Conservation (phyloP, 805 yeast species). For the Ogataea degrootiae region DNA sequence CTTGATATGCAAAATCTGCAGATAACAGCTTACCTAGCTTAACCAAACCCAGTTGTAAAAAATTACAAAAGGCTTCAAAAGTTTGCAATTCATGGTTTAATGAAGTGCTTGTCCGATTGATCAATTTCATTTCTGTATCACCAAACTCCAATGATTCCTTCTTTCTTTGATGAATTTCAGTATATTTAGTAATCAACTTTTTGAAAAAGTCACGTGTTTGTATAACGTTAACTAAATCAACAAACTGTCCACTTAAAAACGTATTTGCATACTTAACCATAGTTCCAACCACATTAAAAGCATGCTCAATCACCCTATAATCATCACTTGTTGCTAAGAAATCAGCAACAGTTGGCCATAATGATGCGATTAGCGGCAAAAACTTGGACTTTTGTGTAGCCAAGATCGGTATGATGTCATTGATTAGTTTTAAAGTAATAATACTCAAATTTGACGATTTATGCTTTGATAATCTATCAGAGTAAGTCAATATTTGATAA, state of each 20-base stretch:
- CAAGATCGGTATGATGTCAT: slow-evolving; percentile 44
- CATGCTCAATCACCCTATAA: slow-evolving; percentile 25
- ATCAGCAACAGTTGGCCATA: slow-evolving; percentile 44
- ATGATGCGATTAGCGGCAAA: slow-evolving; percentile 45
- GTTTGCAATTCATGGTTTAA: slow-evolving; percentile 23
- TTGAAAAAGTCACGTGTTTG: slow-evolving; percentile 6
- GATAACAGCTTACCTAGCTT: slow-evolving; percentile 39
- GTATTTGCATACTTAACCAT: slow-evolving; percentile 37
- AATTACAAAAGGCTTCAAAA: slow-evolving; percentile 24
- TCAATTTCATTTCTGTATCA: background rate
- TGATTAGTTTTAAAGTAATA: slow-evolving; percentile 50
- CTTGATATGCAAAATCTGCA: slow-evolving; percentile 33
- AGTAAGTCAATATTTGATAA: slow-evolving; percentile 60
- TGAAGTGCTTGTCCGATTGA: slow-evolving; percentile 24
- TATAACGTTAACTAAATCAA: slow-evolving; percentile 33
- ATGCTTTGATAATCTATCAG: slow-evolving; percentile 65
- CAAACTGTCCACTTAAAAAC: slow-evolving; percentile 43
- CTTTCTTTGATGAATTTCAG: background rate
- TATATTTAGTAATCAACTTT: slow-evolving; percentile 11
- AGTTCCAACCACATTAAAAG: slow-evolving; percentile 24
- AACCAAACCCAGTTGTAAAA: slow-evolving; percentile 33
- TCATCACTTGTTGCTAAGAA: slow-evolving; percentile 19
- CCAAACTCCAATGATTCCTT: background rate
- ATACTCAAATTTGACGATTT: slow-evolving; percentile 52
- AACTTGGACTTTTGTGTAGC: slow-evolving; percentile 43